phyloP scores from a whole-genome alignment of 2,329 filamentous ascomycete species.

The Sporothrix phasma region DNA sequence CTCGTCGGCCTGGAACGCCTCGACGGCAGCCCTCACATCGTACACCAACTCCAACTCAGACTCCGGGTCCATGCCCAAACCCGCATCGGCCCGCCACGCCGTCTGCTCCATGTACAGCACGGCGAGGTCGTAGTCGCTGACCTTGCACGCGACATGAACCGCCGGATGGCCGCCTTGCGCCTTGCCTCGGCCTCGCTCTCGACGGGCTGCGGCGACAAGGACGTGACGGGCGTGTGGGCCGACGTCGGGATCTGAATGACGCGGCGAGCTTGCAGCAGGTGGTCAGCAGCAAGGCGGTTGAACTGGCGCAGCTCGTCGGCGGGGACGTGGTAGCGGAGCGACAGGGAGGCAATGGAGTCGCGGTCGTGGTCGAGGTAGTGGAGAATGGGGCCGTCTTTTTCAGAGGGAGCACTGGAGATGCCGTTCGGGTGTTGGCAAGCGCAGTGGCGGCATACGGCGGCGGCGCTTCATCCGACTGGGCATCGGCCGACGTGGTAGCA shows the following conservation, averaged over 20 bases:
- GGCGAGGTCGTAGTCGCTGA: conserved; percentile 66
- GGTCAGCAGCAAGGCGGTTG: conserved; percentile 59
- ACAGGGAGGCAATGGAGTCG: conserved; percentile 59
- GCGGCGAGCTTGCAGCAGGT: conserved; percentile 57
- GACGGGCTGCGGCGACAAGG: conserved; percentile 57
- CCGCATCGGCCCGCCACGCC: background rate
- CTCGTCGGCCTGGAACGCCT: conserved; percentile 60
- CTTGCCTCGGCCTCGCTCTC: conserved; percentile 65
- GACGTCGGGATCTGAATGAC: conserved; percentile 59
- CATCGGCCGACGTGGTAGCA: background rate
- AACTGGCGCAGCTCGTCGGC: conserved; percentile 49
- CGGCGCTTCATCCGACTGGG: conserved; percentile 25
- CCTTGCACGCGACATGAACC: conserved; percentile 72
- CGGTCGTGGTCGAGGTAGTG: conserved; percentile 64
- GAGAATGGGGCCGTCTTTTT: conserved; percentile 47
- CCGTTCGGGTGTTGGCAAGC: background rate
- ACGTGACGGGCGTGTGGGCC: background rate
- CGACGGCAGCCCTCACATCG: conserved; percentile 54
- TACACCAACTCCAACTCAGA: conserved; percentile 56
- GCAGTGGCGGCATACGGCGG: conserved; percentile 16
- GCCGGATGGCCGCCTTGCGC: conserved; percentile 58
- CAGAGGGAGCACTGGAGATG: background rate
- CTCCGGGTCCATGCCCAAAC: background rate
- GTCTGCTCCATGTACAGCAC: conserved; percentile 56
- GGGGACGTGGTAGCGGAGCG: conserved; percentile 62